Percentiles rank a stretch among this genome's conserved stretches.
Conservation (phyloP, 306 rosid species). For the Spatholobus suberectus region DNA sequence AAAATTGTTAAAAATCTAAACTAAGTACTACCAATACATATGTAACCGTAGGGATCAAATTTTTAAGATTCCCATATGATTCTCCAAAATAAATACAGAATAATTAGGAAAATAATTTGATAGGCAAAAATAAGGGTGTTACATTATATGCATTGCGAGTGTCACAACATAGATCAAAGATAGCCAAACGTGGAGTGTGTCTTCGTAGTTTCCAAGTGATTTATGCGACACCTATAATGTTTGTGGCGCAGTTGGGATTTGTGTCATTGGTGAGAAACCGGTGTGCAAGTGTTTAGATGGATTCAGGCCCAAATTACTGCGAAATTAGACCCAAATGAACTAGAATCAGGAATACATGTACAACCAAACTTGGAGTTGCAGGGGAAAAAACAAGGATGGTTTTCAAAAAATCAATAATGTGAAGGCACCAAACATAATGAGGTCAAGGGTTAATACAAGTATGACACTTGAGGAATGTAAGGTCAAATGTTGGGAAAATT, state of each 20-base stretch:
- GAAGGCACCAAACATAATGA: slow-evolving; percentile 47
- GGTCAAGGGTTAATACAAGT: too few species aligned
- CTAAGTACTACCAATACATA: too few species aligned
- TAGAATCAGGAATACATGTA: slow-evolving; percentile 38
- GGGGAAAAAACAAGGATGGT: slow-evolving; percentile 34
- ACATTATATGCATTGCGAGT: too few species aligned
- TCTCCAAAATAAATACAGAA: too few species aligned
- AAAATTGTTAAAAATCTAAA: too few species aligned
- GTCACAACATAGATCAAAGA: slow-evolving; percentile 41
- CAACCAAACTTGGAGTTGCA: slow-evolving; percentile 7
- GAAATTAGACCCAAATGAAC: slow-evolving; percentile 49
- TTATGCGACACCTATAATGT: slow-evolving; percentile 46
- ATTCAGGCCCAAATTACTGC: slow-evolving; percentile 48
- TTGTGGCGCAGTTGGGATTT: slow-evolving; percentile 53
- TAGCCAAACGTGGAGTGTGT: slow-evolving; percentile 32
- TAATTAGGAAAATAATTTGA: too few species aligned
- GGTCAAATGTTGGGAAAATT: too few species aligned
- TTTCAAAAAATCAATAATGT: slow-evolving; percentile 40
- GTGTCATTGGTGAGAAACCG: slow-evolving; percentile 37
- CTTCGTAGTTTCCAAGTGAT: slow-evolving; percentile 37
- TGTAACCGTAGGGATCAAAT: too few species aligned
- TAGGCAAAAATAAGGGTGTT: too few species aligned
- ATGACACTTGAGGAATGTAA: too few species aligned
- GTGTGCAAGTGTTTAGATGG: slow-evolving; percentile 52
- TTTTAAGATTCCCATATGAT: too few species aligned